phyloP scores from a whole-genome alignment of 331 rosid species.

The Pyrus hybrid region DNA sequence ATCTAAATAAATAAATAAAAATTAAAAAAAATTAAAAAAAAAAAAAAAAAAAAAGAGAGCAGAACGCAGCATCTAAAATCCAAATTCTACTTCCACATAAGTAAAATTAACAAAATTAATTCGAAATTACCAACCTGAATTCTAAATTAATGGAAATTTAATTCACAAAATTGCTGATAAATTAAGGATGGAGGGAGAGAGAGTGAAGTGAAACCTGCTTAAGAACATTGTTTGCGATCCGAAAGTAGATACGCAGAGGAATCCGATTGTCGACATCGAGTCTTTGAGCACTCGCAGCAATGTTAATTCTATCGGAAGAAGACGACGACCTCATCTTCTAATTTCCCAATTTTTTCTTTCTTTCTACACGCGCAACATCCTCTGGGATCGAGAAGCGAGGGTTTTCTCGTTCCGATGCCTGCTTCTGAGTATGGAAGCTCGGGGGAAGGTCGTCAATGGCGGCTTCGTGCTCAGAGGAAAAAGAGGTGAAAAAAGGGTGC shows the following conservation, averaged over 20 bases:
- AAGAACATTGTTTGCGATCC: constrained; percentile 84
- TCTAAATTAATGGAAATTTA: neutral
- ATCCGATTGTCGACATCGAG: constrained; percentile 72
- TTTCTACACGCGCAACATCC: constrained; percentile 12
- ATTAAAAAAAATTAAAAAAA: no score
- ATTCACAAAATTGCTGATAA: neutral
- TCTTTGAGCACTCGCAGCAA: constrained; percentile 62
- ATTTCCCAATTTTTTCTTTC: neutral
- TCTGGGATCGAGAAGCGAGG: constrained; percentile 1
- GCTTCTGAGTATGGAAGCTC: neutral
- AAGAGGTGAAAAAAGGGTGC: neutral
- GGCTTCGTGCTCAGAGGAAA: constrained; percentile 9
- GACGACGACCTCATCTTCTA: constrained; percentile 57
- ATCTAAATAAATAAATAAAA: no score
- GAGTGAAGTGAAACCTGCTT: constrained; percentile 52
- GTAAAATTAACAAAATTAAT: neutral
- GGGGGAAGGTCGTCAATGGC: constrained; percentile 31
- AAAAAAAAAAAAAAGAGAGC: no score
- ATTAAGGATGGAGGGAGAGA: neutral
- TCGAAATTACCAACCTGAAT: neutral
- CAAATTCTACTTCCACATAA: neutral
- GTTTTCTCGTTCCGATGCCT: neutral
- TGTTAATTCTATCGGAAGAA: constrained; percentile 51
- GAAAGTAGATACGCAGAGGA: constrained; percentile 62
- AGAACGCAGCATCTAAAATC: no score